A percentile compares a stretch with the other conserved stretches of the same genome.
These are phyloP conservation scores for Rhododendron henanense DNA, from an alignment of 148 eudicot genomes.

Conservation along the genomic window DNA sequence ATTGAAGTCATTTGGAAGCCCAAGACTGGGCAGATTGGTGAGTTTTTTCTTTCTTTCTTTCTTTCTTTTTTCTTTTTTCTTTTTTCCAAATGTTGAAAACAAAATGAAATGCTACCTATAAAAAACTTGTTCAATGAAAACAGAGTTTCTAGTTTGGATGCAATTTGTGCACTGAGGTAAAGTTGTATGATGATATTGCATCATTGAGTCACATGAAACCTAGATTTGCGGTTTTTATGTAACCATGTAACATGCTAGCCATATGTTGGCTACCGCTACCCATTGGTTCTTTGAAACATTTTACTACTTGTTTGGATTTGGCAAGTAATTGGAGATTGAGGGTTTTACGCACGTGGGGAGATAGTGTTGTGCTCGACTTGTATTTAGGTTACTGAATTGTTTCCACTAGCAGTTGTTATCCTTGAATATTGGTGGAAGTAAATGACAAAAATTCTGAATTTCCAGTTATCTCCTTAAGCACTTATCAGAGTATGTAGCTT, in stretches of 20 bases:
- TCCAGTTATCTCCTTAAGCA: neutral
- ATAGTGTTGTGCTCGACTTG: neutral
- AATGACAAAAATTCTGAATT: neutral
- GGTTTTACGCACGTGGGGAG: neutral
- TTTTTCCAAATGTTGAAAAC: neutral
- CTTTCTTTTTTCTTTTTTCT: neutral
- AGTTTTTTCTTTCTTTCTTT: neutral
- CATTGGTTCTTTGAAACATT: neutral
- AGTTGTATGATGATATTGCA: neutral
- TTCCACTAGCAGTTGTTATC: neutral
- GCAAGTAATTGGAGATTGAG: neutral
- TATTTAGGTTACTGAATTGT: neutral
- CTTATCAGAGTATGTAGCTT: neutral
- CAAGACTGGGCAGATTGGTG: conserved; percentile 86
- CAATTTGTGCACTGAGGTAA: neutral
- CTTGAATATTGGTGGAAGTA: neutral
- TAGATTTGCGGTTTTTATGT: neutral
- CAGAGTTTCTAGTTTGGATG: neutral
- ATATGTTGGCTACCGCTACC: neutral
- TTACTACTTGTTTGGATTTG: neutral
- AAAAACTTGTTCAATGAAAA: neutral
- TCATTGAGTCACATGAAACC: neutral
- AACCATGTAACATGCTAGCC: neutral
- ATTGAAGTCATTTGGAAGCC: conserved; percentile 95
- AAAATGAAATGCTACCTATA: neutral